These are phyloP conservation scores for Cutaneotrichosporon daszewskae DNA, from an alignment of 1,284 basidiomycete genomes.

Conservation along the genomic window DNA sequence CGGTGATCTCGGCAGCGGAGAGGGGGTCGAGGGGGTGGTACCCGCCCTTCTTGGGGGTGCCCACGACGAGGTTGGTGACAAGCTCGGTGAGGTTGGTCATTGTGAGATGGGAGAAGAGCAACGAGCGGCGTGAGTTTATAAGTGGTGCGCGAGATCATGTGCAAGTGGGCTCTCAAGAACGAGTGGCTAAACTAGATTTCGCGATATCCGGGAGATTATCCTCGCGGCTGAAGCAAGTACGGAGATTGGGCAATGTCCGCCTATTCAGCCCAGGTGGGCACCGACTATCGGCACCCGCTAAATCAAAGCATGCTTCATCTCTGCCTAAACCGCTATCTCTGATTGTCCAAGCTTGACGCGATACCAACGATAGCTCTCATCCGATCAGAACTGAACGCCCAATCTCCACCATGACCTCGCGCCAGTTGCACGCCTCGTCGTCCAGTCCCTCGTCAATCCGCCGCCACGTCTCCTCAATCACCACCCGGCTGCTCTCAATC, in stretches of 20 bases:
- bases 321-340: no score
- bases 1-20: conserved; percentile 35
- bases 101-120: not conserved
- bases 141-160: no score
- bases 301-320: no score
- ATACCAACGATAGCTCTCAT: not conserved
- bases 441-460: conserved; percentile 36
- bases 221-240: no score
- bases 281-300: no score
- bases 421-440: conserved; percentile 34
- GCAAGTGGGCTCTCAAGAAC: no score
- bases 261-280: no score
- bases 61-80: not conserved
- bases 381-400: conserved; percentile 32
- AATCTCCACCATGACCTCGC: conserved; percentile 34
- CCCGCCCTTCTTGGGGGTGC: not conserved
- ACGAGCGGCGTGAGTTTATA: not conserved
- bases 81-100: conserved; percentile 3
- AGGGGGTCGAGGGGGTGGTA: conserved; percentile 49
- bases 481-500: conserved; percentile 22
- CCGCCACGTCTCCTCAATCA: conserved; percentile 40
- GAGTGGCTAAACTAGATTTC: no score
- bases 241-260: no score
- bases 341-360: no score
- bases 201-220: no score